These are phyloP conservation scores for Neotropicomus parvogracilis DNA, from an alignment of 1,284 basidiomycete genomes.

Conservation along the genomic window DNA sequence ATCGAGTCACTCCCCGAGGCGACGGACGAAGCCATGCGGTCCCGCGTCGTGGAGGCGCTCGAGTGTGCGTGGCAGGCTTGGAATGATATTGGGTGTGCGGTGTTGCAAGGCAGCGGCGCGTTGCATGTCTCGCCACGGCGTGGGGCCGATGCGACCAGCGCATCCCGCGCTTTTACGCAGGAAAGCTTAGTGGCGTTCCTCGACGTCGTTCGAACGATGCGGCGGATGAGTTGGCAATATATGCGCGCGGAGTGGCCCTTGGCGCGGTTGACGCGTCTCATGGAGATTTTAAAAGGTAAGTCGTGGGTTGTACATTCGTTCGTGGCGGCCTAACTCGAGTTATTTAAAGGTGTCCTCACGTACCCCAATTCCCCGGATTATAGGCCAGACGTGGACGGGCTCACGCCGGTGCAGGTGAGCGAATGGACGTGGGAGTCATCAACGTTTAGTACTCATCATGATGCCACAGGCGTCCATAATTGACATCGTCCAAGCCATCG, in stretches of 20 bases:
- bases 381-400: constrained; percentile 78
- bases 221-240: constrained; percentile 46
- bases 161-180: constrained; percentile 69
- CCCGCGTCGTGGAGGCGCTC: constrained; percentile 48
- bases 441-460: neutral
- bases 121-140: constrained; percentile 20
- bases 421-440: neutral
- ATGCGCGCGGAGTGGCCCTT: constrained; percentile 63
- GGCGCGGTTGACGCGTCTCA: constrained; percentile 60
- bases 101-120: constrained; percentile 35
- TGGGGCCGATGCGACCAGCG: constrained; percentile 20
- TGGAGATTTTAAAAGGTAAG: constrained; percentile 73
- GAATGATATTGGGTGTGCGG: constrained; percentile 59
- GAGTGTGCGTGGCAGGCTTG: constrained; percentile 72
- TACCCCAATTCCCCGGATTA: constrained; percentile 85
- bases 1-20: constrained; percentile 51
- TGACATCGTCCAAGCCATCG: constrained; percentile 64
- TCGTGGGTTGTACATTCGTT: constrained; percentile 26
- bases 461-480: constrained; percentile 58
- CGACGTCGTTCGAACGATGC: constrained; percentile 63
- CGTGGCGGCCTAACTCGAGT: neutral
- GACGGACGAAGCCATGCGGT: constrained; percentile 40
- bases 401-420: constrained; percentile 79
- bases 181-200: constrained; percentile 81
- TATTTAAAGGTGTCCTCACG: constrained; percentile 67